Evolutionary conservation across 2,329 filamentous ascomycete genomes (phyloP).

Genomic region (Ceratocystis lukuohia): DNA sequence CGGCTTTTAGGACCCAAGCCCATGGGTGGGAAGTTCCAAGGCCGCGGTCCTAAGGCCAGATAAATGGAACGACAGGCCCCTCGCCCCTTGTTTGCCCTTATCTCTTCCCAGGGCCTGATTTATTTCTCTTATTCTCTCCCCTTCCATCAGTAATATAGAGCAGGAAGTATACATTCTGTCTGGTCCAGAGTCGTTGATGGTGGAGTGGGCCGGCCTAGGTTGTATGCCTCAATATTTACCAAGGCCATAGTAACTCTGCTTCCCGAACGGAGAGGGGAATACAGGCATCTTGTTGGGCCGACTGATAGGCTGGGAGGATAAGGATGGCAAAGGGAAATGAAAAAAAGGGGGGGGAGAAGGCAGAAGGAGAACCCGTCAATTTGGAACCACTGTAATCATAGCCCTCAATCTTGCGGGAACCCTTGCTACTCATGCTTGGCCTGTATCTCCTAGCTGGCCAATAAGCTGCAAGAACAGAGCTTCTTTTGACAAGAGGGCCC

Average conservation of each 20-base stretch:
- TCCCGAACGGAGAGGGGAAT: too few relatives aligned
- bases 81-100: not conserved
- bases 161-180: not conserved
- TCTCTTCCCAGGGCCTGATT: not conserved
- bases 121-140: not conserved
- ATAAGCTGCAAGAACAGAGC: not conserved
- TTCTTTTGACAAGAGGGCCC: not conserved
- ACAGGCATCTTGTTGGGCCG: too few relatives aligned
- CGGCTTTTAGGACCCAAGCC: not conserved
- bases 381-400: slow-evolving; percentile 11
- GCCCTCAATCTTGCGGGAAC: not conserved
- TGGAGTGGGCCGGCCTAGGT: too few relatives aligned
- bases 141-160: not conserved
- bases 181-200: too few relatives aligned
- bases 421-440: not conserved
- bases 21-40: slow-evolving; percentile 6
- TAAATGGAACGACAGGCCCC: not conserved
- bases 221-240: too few relatives aligned
- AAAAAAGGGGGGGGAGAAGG: not conserved
- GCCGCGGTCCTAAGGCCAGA: slow-evolving; percentile 8
- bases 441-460: not conserved
- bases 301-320: not conserved
- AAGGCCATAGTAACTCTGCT: too few relatives aligned
- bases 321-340: not conserved
- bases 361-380: slow-evolving; percentile 13